Percentiles rank a stretch among this genome's conserved stretches.
Conservation (phyloP, 345 rosid species). For the Salix koriyanagi region DNA sequence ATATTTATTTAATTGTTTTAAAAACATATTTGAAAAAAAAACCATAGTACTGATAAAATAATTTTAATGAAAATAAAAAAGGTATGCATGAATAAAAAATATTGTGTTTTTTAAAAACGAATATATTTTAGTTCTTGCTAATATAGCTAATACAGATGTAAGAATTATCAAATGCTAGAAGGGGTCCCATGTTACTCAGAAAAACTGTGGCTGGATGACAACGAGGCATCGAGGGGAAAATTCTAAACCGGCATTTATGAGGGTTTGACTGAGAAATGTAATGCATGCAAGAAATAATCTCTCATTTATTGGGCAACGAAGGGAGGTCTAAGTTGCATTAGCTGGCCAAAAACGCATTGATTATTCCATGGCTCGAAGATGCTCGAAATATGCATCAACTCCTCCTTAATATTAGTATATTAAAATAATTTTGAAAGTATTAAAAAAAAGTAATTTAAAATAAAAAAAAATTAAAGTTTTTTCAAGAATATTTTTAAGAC, state of each 20-base stretch:
- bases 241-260: background rate
- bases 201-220: background rate
- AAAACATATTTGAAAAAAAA: too few relatives aligned
- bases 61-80: too few relatives aligned
- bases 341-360: conserved; percentile 19
- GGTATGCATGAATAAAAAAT: too few relatives aligned
- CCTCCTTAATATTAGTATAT: too few relatives aligned
- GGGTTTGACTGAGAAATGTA: background rate
- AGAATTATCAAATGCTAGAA: background rate
- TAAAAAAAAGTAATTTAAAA: too few relatives aligned
- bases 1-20: too few relatives aligned
- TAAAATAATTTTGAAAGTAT: too few relatives aligned
- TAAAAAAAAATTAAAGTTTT: too few relatives aligned
- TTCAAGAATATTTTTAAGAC: rapidly evolving
- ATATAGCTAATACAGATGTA: background rate
- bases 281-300: background rate
- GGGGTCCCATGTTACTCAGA: background rate
- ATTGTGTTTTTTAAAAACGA: too few relatives aligned
- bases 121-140: too few relatives aligned
- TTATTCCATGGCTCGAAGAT: conserved; percentile 25
- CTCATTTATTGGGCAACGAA: conserved; percentile 16
- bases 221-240: background rate
- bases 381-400: conserved; percentile 9
- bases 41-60: too few relatives aligned
- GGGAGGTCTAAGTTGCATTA: background rate